Conservation (phyloP, 768 basidiomycete genomes). For the Gyrodon lividus region DNA sequence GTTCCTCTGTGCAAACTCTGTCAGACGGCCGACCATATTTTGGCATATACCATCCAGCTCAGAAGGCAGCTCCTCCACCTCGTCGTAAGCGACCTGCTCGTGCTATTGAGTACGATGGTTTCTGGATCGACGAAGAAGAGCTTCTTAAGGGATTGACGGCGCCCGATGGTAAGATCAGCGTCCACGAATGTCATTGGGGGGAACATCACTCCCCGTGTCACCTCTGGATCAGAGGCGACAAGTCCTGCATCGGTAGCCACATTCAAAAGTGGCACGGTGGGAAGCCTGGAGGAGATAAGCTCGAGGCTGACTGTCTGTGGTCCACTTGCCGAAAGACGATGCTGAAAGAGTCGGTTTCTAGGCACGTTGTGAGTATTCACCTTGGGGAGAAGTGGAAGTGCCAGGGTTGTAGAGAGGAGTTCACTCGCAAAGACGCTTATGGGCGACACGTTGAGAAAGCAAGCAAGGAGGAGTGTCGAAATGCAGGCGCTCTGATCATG, state of each 20-base stretch:
- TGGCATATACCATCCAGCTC: neutral
- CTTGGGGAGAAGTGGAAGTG: slow-evolving; percentile 15
- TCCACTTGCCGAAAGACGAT: slow-evolving; percentile 15
- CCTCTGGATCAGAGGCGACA: slow-evolving; percentile 18
- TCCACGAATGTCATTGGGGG: slow-evolving; percentile 15
- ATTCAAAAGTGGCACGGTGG: slow-evolving; percentile 21
- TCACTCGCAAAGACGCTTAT: slow-evolving; percentile 10
- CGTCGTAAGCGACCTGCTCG: neutral
- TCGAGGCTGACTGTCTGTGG: slow-evolving; percentile 10
- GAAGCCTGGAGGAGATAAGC: slow-evolving; percentile 9
- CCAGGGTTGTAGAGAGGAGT: slow-evolving; percentile 8
- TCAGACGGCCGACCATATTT: neutral
- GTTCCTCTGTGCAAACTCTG: neutral
- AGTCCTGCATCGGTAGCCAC: slow-evolving; percentile 11
- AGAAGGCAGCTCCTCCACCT: neutral
- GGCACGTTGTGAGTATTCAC: slow-evolving; percentile 18
- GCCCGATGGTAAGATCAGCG: neutral
- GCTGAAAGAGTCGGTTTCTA: slow-evolving; percentile 22
- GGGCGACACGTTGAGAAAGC: slow-evolving; percentile 6
- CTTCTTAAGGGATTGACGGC: slow-evolving; percentile 4
- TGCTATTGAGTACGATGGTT: slow-evolving; percentile 5
- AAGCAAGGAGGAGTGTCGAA: neutral
- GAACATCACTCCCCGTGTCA: slow-evolving; percentile 3
- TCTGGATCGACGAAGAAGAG: slow-evolving; percentile 14
- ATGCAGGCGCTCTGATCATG: slow-evolving; percentile 5